Conservation (phyloP, 2,329 filamentous ascomycete species). For the Penicillium capsulatum region DNA sequence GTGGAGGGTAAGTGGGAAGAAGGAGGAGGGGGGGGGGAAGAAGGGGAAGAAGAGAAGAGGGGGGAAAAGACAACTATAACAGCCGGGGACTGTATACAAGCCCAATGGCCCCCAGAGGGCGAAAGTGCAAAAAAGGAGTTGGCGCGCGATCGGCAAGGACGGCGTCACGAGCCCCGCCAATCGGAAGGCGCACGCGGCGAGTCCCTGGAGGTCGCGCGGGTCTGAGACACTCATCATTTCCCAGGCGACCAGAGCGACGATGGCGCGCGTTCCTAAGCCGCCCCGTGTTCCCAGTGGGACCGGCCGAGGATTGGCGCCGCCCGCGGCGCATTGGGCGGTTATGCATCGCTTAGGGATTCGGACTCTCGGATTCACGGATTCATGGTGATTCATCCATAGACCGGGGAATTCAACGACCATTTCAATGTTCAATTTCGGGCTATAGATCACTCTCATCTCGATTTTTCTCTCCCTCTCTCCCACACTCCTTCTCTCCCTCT, state of each 20-base stretch:
- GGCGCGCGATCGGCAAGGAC: conserved; percentile 40
- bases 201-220: conserved; percentile 23
- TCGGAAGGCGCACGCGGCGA: conserved; percentile 21
- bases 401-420: no score
- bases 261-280: conserved; percentile 29
- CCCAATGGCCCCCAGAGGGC: background rate
- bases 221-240: conserved; percentile 26
- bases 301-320: background rate
- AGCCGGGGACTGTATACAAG: background rate
- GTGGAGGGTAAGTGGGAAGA: conserved; percentile 11
- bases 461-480: background rate
- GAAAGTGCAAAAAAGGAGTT: conserved; percentile 18
- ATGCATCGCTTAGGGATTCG: conserved; percentile 18
- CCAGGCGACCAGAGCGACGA: conserved; percentile 19
- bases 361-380: no score
- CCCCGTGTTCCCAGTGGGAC: conserved; percentile 22
- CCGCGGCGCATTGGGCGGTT: conserved; percentile 18
- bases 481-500: no score
- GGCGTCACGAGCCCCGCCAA: conserved; percentile 25
- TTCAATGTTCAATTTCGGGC: no score
- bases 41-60: conserved; percentile 1
- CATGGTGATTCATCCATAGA: no score
- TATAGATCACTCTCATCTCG: no score
- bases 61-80: conserved; percentile 12
- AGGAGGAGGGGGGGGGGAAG: conserved; percentile 5